Evolutionary conservation across 768 basidiomycete species (phyloP), one percentile per base, ranked within the genome.

Genomic region (Mycena galericulata): DNA sequence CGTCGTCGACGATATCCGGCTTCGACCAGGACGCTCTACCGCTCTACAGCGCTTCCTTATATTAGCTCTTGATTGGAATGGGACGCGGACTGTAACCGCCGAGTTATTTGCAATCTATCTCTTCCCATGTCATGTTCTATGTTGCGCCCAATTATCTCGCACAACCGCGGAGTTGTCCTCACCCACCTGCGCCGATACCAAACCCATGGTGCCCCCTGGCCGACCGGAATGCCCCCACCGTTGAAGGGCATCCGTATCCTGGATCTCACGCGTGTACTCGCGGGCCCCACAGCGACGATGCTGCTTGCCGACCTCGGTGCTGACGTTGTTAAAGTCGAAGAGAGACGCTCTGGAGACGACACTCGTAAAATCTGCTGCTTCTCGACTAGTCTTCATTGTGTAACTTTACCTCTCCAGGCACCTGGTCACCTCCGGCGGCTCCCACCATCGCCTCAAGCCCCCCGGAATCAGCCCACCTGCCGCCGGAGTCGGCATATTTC

Each of bases 211-310:
- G 22, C 49, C 24, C 62, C 53, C 9, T 50, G 62, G 14, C 43
- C 49, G 4, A 47, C 51, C 59, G 92, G 90, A 54, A 94, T 94
- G 27, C 84, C 89, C 1, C 93, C 93, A 0, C 96, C 96, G 3
- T 80, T 98, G 67, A 84, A 86, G 68, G 95, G 94, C 18, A 82
- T 97, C 71, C 89, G 86, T 74, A 87, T 98, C n/a, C 83, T 98
- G 26, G 97, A 98, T 79, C 80, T 98, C 62, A 95, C 96, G 17
- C 87, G 97, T 30, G 92, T 98, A 1, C 82, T 98, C 54, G 96
- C 96, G n/a, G 96, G 95, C 0, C 96, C 96, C 34, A 92, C 92
- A 1, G 89, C 92, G n/a, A 94, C 95, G 2, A 94, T 97, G 96
- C 86, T 97, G 67, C 85, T 98, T n/a, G 96, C 91, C 9, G 95